These are phyloP conservation scores for Candida labiduridarum DNA, from an alignment of 1,139 yeast genomes.

Conservation along the genomic window DNA sequence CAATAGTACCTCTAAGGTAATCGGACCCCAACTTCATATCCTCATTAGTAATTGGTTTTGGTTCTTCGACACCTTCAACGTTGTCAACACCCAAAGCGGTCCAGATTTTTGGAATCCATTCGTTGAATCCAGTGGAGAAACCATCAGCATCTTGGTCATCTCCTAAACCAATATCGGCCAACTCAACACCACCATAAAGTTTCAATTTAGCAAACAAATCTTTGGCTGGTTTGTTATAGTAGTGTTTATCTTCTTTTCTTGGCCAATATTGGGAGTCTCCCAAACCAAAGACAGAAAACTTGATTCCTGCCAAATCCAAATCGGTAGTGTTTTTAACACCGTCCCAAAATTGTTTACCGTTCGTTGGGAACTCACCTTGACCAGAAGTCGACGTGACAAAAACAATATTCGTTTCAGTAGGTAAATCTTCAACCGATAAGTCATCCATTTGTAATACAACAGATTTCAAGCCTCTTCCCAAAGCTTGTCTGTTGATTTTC, in stretches of 20 bases:
- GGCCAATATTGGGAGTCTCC: conserved; percentile 99
- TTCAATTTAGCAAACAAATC: conserved; percentile 68
- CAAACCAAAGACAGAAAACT: conserved; percentile 80
- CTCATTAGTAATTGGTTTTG: conserved; percentile 94
- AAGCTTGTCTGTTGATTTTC: conserved; percentile 79
- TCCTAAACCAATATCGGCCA: conserved; percentile 82
- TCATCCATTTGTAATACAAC: conserved; percentile 84
- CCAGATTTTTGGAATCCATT: conserved; percentile 89
- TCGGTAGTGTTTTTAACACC: conserved; percentile 69
- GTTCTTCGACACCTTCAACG: conserved; percentile 87
- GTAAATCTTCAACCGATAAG: conserved; percentile 74
- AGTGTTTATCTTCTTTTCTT: conserved; percentile 90
- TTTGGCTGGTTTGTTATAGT: conserved; percentile 88
- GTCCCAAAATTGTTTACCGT: conserved; percentile 93
- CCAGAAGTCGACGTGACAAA: conserved; percentile 92
- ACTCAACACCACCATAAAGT: conserved; percentile 71
- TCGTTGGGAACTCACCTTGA: conserved; percentile 97
- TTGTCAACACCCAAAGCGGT: conserved; percentile 85
- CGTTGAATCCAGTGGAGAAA: conserved; percentile 82
- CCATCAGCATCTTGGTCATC: conserved; percentile 99
- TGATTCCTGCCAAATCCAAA: conserved; percentile 69
- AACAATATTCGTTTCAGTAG: conserved; percentile 78
- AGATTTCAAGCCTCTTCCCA: conserved; percentile 84
- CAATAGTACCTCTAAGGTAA: conserved; percentile 91
- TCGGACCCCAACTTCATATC: conserved; percentile 89